A percentile compares a stretch with the other conserved stretches of the same genome.
These are phyloP conservation scores for Pseudocercospora macadamiae DNA, from an alignment of 2,329 filamentous ascomycete genomes.

Conservation along the genomic window DNA sequence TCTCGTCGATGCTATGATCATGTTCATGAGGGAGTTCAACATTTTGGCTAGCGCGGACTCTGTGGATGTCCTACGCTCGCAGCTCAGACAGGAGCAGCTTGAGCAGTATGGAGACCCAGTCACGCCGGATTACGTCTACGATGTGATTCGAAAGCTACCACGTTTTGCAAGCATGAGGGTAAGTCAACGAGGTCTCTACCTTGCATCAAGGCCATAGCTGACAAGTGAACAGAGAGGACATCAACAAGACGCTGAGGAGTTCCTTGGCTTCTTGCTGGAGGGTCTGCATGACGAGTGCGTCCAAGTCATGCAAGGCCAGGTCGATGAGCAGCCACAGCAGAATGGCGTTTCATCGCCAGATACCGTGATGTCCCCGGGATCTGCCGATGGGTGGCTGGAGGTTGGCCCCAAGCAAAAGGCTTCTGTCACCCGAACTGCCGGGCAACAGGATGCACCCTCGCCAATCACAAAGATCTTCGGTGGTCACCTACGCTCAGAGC, in stretches of 20 bases:
- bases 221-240: conserved; percentile 70
- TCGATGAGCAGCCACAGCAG: conserved; percentile 33
- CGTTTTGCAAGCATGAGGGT: conserved; percentile 92
- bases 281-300: conserved; percentile 92
- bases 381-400: conserved; percentile 78
- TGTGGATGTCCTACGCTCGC: conserved; percentile 71
- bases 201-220: conserved; percentile 16
- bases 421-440: conserved; percentile 83
- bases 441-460: conserved; percentile 56
- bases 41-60: conserved; percentile 78
- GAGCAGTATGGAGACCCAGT: conserved; percentile 91
- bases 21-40: conserved; percentile 93
- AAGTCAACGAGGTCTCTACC: conserved; percentile 45
- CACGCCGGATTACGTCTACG: conserved; percentile 92
- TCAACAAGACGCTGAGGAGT: conserved; percentile 97
- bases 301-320: conserved; percentile 61
- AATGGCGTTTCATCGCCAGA: conserved; percentile 45
- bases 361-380: conserved; percentile 44
- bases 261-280: conserved; percentile 88
- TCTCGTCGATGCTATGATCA: conserved; percentile 91
- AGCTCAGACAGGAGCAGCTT: conserved; percentile 79
- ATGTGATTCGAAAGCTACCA: conserved; percentile 82
- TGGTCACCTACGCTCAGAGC: conserved; percentile 84
- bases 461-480: conserved; percentile 95
- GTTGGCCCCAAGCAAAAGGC: conserved; percentile 90